Evolutionary conservation across 2,329 filamentous ascomycete species (phyloP), one percentile per base, ranked within the genome.

Genomic region (Pseudogymnoascus sp.): DNA sequence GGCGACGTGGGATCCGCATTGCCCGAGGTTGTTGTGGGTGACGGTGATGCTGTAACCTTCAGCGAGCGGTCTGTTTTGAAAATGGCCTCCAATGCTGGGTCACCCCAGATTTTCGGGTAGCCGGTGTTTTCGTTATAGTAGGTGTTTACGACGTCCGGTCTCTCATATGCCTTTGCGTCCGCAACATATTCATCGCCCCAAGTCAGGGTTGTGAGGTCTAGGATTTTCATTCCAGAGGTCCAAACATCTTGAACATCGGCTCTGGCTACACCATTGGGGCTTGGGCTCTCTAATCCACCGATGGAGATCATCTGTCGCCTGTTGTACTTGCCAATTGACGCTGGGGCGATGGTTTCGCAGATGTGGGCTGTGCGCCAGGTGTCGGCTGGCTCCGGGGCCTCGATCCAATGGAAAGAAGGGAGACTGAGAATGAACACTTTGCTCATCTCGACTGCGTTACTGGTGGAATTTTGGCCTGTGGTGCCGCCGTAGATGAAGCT

Each of bases 331-430:
- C 49, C 49, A 33, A 55, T 19, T 19, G 49, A 19, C 49, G 49
- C n/a, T 6, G 63, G 63, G n/a, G 62, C 64, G 6, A 66, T 62
- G 7, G 62, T 55, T 23, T 64, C 39, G 59, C 66, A 67, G 10
- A 45, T 63, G 35, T 64, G 65, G 4, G 39, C 39, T 23, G 60
- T 39, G n/a, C 66, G 62, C 8, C 65, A 62, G 26, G 35, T 63
- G n/a, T 43, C 60, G 7, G 63, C 52, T 12, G 29, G 26, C n/a
- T 41, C 33, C 0, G 64, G 49, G 7, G 60, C 63, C 21, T 65
- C 63, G 19, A 68, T 64, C 66, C 66, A 68, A 19, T 64, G 63
- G 33, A 67, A 67, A 14, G 64, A 65, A 10, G 66, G 66, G 6
- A 68, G 45, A 10, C 65, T 67, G 10, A 68, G 60, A 26, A 68